These are phyloP conservation scores for Eremothecium sinecaudum DNA, from an alignment of 1,139 yeast genomes.

Conservation along the genomic window DNA sequence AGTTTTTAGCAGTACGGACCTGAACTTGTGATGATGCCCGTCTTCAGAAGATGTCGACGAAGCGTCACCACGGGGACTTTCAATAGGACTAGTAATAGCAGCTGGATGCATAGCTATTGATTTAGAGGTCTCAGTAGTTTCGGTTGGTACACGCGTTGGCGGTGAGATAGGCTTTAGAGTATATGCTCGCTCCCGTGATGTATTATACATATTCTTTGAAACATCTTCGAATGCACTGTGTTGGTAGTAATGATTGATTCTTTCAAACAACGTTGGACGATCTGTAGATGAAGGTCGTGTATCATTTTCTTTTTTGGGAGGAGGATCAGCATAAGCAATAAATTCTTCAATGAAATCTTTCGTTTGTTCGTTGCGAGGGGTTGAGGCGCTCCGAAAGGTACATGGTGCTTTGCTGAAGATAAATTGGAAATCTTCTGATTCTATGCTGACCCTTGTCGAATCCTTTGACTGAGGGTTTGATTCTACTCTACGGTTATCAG, in stretches of 20 bases:
- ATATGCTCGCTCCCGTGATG: not conserved
- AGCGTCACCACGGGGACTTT: not conserved
- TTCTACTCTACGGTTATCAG: not conserved
- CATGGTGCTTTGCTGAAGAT: not conserved
- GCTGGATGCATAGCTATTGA: not conserved
- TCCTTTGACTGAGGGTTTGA: not conserved
- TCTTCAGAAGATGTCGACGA: not conserved
- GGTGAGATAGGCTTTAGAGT: not conserved
- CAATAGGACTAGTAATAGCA: not conserved
- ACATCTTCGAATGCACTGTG: not conserved
- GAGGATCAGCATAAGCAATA: not conserved
- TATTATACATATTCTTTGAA: not conserved
- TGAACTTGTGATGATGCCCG: not conserved
- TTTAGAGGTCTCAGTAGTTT: not conserved
- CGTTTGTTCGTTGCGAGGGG: not conserved
- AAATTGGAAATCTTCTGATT: no score
- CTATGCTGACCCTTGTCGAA: no score
- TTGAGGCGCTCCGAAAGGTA: not conserved
- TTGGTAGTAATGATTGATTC: slow-evolving; percentile 1
- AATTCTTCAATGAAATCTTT: not conserved
- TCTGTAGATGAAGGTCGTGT: not conserved
- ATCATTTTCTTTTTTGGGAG: not conserved
- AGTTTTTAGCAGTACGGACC: slow-evolving; percentile 2
- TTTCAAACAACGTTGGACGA: slow-evolving; percentile 1
- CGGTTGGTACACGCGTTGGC: no score